Conservation (phyloP, 73 alveolate genomes). For the Tetrahymena borealis region DNA sequence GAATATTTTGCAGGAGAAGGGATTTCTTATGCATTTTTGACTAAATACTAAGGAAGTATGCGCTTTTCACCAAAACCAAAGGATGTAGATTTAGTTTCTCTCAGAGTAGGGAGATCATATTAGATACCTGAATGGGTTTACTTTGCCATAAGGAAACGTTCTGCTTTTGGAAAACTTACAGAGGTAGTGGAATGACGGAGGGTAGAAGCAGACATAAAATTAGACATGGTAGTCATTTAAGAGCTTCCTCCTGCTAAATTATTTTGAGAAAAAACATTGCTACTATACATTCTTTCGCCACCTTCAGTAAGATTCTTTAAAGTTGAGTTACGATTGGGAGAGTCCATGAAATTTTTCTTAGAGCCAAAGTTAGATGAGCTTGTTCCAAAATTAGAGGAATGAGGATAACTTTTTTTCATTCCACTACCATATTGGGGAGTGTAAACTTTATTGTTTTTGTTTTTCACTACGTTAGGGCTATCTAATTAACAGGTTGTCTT, state of each 20-base stretch:
- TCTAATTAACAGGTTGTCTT: neutral
- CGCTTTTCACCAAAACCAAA: neutral
- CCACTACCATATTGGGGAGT: neutral
- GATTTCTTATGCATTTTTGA: neutral
- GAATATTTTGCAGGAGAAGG: neutral
- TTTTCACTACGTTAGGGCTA: neutral
- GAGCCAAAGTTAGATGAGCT: neutral
- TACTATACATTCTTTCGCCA: neutral
- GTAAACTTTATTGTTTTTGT: neutral
- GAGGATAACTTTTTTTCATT: neutral
- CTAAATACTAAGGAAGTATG: neutral
- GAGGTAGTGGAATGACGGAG: neutral
- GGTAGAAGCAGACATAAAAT: neutral
- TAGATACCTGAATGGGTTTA: neutral
- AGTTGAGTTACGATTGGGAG: neutral
- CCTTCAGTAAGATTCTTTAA: neutral
- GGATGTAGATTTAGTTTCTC: neutral
- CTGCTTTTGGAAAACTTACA: neutral
- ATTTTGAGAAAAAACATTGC: neutral
- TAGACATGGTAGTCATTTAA: neutral
- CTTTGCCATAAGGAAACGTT: neutral
- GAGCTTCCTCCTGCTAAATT: neutral
- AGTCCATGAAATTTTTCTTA: neutral
- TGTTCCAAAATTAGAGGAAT: neutral
- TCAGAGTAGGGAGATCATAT: neutral